Evolutionary conservation across 2,329 filamentous ascomycete species (phyloP), one percentile per base, ranked within the genome.

Genomic region (Aspergillaceae sp.): DNA sequence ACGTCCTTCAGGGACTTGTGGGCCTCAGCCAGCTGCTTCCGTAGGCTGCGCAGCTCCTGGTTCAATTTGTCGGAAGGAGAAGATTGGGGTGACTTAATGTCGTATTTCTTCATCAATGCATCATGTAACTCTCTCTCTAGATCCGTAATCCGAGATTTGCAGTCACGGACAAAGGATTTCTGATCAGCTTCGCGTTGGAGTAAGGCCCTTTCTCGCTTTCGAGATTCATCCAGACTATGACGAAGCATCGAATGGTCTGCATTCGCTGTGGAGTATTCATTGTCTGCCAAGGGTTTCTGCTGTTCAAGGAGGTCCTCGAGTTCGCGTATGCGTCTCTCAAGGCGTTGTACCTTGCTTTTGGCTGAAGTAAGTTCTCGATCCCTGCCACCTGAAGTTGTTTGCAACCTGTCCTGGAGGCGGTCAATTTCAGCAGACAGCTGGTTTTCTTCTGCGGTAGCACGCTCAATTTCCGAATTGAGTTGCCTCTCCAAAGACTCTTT

Each of bases 61-160:
- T 69, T 59, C 36, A 66, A 52, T 51, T 65, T 67, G 41, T 63
- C 58, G 11, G 65, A 63, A 10, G 67, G 62, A 47, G 79, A 74
- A 1, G 77, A 77, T n/a, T 72, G 72, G 41, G 69, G 69, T n/a
- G 77, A 78, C 2, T 73, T 68, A 27, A 65, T 69, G 29, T 73
- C 72, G 11, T 75, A 75, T 36, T 81, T 73, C 27, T 67, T 68
- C 48, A 73, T 68, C 43, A 72, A 65, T 4, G 77, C 73, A 48
- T 88, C 80, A 53, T 86, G 82, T 4, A 83, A 71, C 48, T 83
- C 78, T 36, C 77, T 76, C 60, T 87, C 84, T 10, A 88, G 74
- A 33, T 86, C 79, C 2, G 76, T 71, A 42, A 87, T 75, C 47
- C 83, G 77, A 41, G 76, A 74, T 61, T 84, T 85, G 48, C 86